Evolutionary conservation across 106 monocot species (phyloP).

Genomic region (Amphibolis antarctica): DNA sequence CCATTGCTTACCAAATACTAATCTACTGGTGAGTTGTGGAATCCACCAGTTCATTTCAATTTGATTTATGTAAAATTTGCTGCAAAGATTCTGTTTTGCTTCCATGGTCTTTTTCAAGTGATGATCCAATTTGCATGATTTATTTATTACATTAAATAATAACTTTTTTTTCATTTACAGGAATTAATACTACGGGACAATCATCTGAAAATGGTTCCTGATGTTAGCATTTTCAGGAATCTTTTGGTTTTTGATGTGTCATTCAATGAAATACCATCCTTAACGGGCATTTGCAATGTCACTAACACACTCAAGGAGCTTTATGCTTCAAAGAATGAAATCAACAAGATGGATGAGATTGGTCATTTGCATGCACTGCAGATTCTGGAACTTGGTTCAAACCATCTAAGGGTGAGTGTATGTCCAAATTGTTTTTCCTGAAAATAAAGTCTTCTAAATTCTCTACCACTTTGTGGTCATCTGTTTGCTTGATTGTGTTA

Average conservation of each 20-base stretch:
- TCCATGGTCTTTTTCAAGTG: neutral
- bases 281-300: constrained; percentile 69
- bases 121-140: neutral
- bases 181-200: constrained; percentile 88
- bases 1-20: neutral
- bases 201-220: constrained; percentile 63
- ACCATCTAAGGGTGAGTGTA: constrained; percentile 58
- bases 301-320: constrained; percentile 69
- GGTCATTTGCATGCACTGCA: constrained; percentile 56
- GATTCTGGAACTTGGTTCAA: constrained; percentile 95
- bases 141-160: neutral
- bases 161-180: constrained; percentile 22
- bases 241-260: constrained; percentile 91
- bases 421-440: neutral
- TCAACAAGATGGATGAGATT: constrained; percentile 75
- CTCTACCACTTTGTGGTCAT: neutral
- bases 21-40: neutral
- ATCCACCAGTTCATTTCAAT: too few relatives aligned
- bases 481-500: neutral
- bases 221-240: constrained; percentile 76
- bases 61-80: too few relatives aligned
- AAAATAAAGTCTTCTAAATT: neutral
- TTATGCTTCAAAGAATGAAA: constrained; percentile 92
- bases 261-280: constrained; percentile 81
- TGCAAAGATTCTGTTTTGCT: too few relatives aligned